Evolutionary conservation across 768 basidiomycete genomes (phyloP).

Genomic region (Termitomyces sp.): DNA sequence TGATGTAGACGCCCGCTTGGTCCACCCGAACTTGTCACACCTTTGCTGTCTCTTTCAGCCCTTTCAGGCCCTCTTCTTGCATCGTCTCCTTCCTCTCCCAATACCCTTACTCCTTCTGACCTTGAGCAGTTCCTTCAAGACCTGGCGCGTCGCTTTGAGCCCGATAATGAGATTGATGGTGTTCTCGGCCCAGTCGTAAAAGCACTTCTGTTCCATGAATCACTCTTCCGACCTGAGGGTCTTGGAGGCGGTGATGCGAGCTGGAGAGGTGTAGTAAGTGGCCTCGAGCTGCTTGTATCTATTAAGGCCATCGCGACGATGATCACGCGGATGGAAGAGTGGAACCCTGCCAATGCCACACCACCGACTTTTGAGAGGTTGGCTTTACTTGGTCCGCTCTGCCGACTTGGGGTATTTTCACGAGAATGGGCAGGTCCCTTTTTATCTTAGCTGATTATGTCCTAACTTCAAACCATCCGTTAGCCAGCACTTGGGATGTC

Average conservation of each 20-base stretch:
- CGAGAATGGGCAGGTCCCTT: constrained; percentile 71
- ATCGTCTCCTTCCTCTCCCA: constrained; percentile 34
- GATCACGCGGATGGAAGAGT: constrained; percentile 70
- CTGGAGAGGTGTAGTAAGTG: constrained; percentile 85
- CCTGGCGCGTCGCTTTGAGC: constrained; percentile 73
- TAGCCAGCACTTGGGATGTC: constrained; percentile 72
- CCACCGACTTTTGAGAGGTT: constrained; percentile 56
- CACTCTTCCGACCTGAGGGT: constrained; percentile 61
- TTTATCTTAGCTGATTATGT: neutral
- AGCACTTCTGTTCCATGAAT: constrained; percentile 57
- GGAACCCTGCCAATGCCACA: constrained; percentile 59
- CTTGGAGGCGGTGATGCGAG: constrained; percentile 66
- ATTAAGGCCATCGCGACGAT: constrained; percentile 80
- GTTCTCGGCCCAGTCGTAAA: constrained; percentile 74
- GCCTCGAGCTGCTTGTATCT: constrained; percentile 73
- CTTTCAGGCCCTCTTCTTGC: constrained; percentile 62
- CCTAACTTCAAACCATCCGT: constrained; percentile 2
- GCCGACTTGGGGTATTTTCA: constrained; percentile 81
- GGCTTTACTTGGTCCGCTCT: constrained; percentile 80
- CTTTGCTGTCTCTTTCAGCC: constrained; percentile 72
- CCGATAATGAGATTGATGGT: constrained; percentile 69
- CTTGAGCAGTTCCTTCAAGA: constrained; percentile 82
- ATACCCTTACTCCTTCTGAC: constrained; percentile 58
- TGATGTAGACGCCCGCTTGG: constrained; percentile 61
- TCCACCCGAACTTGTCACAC: constrained; percentile 71